Evolutionary conservation across 176 grass and related monocot genomes (phyloP), one percentile per base, ranked within the genome.

Genomic region (Ensete ventricosum): DNA sequence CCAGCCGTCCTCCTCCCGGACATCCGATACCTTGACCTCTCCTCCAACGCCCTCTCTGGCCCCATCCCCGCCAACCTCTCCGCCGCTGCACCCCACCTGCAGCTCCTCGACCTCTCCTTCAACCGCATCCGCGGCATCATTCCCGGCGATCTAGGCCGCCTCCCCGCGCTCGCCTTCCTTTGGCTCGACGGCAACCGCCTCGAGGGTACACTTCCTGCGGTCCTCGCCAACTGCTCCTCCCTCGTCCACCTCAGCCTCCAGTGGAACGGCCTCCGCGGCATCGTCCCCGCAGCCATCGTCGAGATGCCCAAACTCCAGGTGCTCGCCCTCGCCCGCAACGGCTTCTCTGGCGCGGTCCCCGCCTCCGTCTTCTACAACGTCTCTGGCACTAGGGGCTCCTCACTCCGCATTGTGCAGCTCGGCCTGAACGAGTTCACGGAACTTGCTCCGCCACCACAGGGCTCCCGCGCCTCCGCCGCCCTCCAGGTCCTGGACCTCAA

Each of bases 101-200:
- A 99, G 91, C 85, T 88, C 65, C 50, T 99, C 57, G 93, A 99
- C 82, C 81, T 99, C 53, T 94, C 91, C 60, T 88, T 76, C 79
- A 99, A 99, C 81, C 86, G 95, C 11, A 88, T 99, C 58, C 84
- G 88, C 34, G 91, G 95, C 21, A 99, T 88, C 5, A 84, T 99
- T 1, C 91, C 91, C 20, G 78, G 86, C 27, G 87, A 88, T 34
- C 86, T 99, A 2, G 95, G 86, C 11, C 34, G 68, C 14, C 65
- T 99, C 53, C 88, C 89, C 74, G 67, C 85, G 81, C 86, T 99
- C 57, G 86, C 87, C 73, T 94, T 89, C 84, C 95, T 99, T 55
- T 99, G 88, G 91, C 81, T 99, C 14, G 95, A 99, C 52, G 87
- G 86, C 53, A 99, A 99, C 84, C 80, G 84, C 11, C 86, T 99